A percentile compares a stretch with the other conserved stretches of the same genome.
These are phyloP conservation scores for Populus alba DNA, from an alignment of 345 rosid genomes.

Conservation along the genomic window DNA sequence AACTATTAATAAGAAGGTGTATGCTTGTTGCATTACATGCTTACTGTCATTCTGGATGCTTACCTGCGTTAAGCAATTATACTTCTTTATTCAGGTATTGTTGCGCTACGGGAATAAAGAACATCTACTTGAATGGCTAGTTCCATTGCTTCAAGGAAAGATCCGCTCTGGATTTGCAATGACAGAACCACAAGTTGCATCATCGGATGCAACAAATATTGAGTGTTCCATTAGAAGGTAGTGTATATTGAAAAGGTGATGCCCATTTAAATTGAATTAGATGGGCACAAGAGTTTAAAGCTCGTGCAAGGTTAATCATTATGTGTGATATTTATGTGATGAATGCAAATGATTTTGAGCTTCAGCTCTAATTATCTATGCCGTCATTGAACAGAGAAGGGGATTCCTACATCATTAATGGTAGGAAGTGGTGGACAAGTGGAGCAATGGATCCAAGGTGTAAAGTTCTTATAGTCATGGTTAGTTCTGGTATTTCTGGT, in stretches of 20 bases:
- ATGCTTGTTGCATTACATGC: not conserved
- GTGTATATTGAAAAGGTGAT: not conserved
- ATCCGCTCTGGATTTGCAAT: slow-evolving; percentile 98
- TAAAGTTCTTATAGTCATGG: slow-evolving; percentile 91
- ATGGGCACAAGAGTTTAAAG: not conserved
- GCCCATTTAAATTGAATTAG: not conserved
- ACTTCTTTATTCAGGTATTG: slow-evolving; percentile 51
- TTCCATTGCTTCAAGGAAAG: slow-evolving; percentile 88
- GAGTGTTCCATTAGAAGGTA: slow-evolving; percentile 92
- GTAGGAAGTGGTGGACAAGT: slow-evolving; percentile 99
- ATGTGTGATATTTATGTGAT: not conserved
- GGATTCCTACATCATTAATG: slow-evolving; percentile 76
- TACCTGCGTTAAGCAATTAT: not conserved
- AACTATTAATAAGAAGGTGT: not conserved
- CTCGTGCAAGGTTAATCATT: not conserved
- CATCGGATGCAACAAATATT: slow-evolving; percentile 97
- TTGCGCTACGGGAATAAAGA: slow-evolving; percentile 88
- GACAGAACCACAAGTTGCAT: slow-evolving; percentile 99
- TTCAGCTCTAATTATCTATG: slow-evolving; percentile 14
- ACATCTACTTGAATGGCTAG: slow-evolving; percentile 79
- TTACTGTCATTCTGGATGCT: not conserved
- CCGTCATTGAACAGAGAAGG: slow-evolving; percentile 55
- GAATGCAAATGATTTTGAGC: not conserved
- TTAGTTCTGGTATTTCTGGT: slow-evolving; percentile 36
- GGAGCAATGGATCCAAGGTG: slow-evolving; percentile 99